Base-by-base conservation (phyloP, 768 basidiomycete species). In the Suillus plorans region DNA sequence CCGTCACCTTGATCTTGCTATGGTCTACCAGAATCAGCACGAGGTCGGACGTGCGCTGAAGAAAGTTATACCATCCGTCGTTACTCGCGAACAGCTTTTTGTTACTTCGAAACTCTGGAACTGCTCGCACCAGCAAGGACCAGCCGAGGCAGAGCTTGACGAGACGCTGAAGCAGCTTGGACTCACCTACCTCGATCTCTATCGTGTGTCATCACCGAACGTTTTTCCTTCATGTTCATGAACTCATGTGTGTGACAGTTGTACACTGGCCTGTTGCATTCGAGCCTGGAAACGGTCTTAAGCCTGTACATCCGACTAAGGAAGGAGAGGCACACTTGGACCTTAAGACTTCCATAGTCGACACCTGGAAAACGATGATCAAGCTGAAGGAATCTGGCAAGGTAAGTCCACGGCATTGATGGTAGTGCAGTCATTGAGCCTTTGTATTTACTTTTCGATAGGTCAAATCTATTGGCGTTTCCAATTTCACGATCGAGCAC, bases 31-130 rank as follows among this genome's bases (percentile, higher is more conserved):
- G 67, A 95, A 95, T 76, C 93, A 94, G 75, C 81, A 86, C 64
- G 91, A 90, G 76, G 86, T 92, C 62, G 89, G 91, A 5, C 80
- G 81, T 3, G 90, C 90, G 2, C 80, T 93, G 71, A 89, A 89
- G 76, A 90, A 89, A 72, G 85, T 94, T 71, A 86, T 92, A 65
- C 88, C 87, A 1, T 84, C 85, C 9, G 89, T 92, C 62, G 90
- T 93, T 66, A 85, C 87, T 72, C 89, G 93, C 68, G 86, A 91
- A 72, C 88, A 95, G 16, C 83, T 94, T 63, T 93, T 90, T 76
- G 86, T 91, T 75, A 92, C 91, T 3, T 87, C 86, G 49, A 92
- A 95, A 76, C 82, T 93, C 56, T 95, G 93, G 93, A 94, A 94
- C 77, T 81, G 82, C 56, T 80, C 84, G 12, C 92, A 92, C 72